Conservation (phyloP, 495 filamentous ascomycete genomes). For the Daldinia caldariorum region DNA sequence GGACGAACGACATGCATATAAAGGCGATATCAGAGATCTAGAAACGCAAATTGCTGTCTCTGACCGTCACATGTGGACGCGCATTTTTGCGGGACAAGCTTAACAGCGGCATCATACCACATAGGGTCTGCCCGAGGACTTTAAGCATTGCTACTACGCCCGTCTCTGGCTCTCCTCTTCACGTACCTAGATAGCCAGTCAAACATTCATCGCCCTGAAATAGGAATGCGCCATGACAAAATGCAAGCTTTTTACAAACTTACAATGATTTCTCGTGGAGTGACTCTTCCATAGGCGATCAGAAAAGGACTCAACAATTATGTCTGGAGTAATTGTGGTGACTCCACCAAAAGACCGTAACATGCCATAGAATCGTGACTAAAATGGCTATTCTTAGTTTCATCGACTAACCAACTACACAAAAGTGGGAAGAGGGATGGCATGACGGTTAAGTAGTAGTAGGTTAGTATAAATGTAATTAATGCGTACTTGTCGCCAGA, state of each 20-base stretch:
- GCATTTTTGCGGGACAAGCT: neutral
- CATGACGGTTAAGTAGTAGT: neutral
- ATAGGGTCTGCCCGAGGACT: too few species aligned
- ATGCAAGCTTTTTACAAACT: neutral
- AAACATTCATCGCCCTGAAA: too few species aligned
- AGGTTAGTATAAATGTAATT: neutral
- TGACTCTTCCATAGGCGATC: neutral
- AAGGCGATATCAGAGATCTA: neutral
- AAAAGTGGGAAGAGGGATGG: slow-evolving; percentile 1
- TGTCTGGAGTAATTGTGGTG: slow-evolving; percentile 1
- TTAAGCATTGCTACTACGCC: too few species aligned
- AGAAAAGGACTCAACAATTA: neutral
- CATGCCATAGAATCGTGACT: neutral
- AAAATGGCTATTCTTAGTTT: neutral
- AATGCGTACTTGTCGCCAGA: neutral
- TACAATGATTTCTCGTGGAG: neutral
- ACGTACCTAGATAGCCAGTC: too few species aligned
- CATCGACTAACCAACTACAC: neutral
- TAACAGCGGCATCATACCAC: neutral
- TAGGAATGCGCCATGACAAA: too few species aligned
- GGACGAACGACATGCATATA: neutral
- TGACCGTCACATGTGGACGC: neutral
- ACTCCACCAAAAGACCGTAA: neutral
- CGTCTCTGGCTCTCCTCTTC: too few species aligned
- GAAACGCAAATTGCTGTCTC: neutral